These are phyloP conservation scores for Globisporangium radiosum DNA, from an alignment of 352 stramenopile genomes.

Conservation along the genomic window DNA sequence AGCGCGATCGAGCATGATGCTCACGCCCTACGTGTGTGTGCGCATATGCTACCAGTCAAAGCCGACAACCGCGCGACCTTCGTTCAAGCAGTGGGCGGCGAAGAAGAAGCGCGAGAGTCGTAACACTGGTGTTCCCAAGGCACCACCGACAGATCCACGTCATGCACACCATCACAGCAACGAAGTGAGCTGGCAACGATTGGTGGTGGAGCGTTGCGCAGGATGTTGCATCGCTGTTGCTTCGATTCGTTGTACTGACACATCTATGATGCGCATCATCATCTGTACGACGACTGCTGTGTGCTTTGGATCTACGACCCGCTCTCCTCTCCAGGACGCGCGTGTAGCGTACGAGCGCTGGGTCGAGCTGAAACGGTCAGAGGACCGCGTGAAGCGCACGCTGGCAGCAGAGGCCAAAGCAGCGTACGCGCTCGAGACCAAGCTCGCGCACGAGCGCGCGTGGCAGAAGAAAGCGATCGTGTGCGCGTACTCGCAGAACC, in stretches of 20 bases:
- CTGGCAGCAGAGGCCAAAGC: constrained; percentile 20
- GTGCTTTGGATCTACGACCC: not conserved
- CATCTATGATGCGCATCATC: not conserved
- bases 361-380: constrained; percentile 35
- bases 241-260: not conserved
- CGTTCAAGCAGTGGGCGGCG: constrained; percentile 11
- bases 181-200: not conserved
- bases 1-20: not conserved
- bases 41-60: not conserved
- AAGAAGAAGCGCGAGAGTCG: constrained; percentile 10
- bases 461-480: constrained; percentile 69
- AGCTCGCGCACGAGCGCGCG: constrained; percentile 28
- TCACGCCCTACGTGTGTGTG: too few species aligned
- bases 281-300: too few species aligned
- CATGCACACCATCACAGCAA: not conserved
- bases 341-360: constrained; percentile 27
- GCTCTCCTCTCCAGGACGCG: not conserved
- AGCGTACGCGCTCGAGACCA: constrained; percentile 20
- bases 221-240: too few species aligned
- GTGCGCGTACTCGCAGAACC: constrained; percentile 63
- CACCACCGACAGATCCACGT: not conserved
- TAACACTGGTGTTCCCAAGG: not conserved
- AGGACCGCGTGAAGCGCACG: constrained; percentile 39
- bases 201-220: too few species aligned
- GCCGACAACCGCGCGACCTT: not conserved